Evolutionary conservation across 2,329 filamentous ascomycete genomes (phyloP).

Genomic region (Cercospora sesami): DNA sequence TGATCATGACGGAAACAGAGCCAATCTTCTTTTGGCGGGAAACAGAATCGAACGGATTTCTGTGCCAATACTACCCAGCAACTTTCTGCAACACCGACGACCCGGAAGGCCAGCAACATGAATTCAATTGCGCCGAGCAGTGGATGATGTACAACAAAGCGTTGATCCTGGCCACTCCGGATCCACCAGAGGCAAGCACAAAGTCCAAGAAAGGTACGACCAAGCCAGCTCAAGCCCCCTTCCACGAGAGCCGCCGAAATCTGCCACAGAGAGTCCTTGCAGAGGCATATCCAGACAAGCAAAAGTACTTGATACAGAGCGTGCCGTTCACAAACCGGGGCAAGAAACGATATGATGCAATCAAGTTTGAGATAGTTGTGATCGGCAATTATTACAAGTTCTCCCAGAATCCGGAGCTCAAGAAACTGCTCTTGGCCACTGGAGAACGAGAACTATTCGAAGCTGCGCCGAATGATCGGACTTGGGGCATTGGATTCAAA

Average conservation of each 20-base stretch:
- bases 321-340: conserved; percentile 57
- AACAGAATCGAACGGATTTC: conserved; percentile 53
- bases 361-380: conserved; percentile 51
- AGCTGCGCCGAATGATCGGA: conserved; percentile 55
- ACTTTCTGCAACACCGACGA: conserved; percentile 47
- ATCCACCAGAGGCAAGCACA: not conserved
- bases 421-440: conserved; percentile 39
- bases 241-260: conserved; percentile 25
- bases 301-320: conserved; percentile 54
- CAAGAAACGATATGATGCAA: not conserved
- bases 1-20: not conserved
- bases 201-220: not conserved
- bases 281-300: conserved; percentile 48
- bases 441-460: conserved; percentile 61
- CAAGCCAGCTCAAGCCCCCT: not conserved
- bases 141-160: conserved; percentile 53
- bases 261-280: conserved; percentile 53
- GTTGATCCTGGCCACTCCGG: not conserved
- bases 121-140: conserved; percentile 45
- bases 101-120: conserved; percentile 20
- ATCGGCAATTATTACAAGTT: conserved; percentile 63
- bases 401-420: conserved; percentile 47
- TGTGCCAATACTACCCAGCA: conserved; percentile 62
- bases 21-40: conserved; percentile 43
- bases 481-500: conserved; percentile 67